Evolutionary conservation across 768 basidiomycete genomes (phyloP).

Genomic region (Leucosporidium creatinivorum): DNA sequence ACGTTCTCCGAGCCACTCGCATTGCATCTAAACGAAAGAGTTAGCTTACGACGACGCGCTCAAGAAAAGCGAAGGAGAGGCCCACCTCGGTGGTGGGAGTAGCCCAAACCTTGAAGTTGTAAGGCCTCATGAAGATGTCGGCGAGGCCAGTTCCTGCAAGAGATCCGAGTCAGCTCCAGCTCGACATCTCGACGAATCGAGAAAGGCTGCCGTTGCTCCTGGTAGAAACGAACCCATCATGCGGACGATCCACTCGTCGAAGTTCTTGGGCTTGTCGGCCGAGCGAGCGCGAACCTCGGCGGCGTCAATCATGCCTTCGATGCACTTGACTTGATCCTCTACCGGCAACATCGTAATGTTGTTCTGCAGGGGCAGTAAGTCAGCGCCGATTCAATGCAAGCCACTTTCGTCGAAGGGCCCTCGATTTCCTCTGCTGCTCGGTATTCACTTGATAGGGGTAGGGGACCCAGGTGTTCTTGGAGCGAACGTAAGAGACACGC

Average conservation of each 20-base stretch:
- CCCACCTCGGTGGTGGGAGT: slow-evolving; percentile 41
- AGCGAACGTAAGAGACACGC: slow-evolving; percentile 44
- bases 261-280: slow-evolving; percentile 41
- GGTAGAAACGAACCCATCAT: slow-evolving; percentile 40
- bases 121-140: slow-evolving; percentile 44
- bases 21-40: slow-evolving; percentile 41
- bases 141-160: slow-evolving; percentile 41
- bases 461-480: slow-evolving; percentile 42
- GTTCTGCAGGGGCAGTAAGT: slow-evolving; percentile 38
- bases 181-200: not conserved
- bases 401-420: not conserved
- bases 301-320: slow-evolving; percentile 44
- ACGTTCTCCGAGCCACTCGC: slow-evolving; percentile 45
- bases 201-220: not conserved
- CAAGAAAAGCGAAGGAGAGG: not conserved
- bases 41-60: not conserved
- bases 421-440: not conserved
- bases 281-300: slow-evolving; percentile 39
- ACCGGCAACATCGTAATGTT: slow-evolving; percentile 44
- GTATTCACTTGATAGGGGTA: slow-evolving; percentile 37
- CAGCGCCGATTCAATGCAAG: not conserved
- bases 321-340: slow-evolving; percentile 41
- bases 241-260: slow-evolving; percentile 45
- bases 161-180: not conserved
- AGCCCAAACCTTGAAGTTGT: slow-evolving; percentile 46